Percentiles rank a stretch among this genome's conserved stretches.
These are phyloP conservation scores for Yamadazyma friedrichii DNA, from an alignment of 1,139 yeast genomes.

Conservation along the genomic window DNA sequence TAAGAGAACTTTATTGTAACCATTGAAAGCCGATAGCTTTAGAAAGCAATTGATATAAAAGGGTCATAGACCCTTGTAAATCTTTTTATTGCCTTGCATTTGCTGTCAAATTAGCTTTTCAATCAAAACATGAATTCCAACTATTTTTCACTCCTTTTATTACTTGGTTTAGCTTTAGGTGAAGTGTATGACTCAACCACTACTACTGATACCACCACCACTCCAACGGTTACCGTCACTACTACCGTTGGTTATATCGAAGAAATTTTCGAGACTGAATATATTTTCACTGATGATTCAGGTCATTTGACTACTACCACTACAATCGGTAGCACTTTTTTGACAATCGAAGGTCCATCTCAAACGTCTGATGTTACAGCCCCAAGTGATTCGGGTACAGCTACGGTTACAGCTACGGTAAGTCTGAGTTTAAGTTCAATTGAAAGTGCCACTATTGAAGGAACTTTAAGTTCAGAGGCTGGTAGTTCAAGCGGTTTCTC, in stretches of 20 bases:
- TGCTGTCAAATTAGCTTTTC: too few species aligned
- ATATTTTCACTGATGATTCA: conserved; percentile 30
- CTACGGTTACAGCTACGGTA: conserved; percentile 7
- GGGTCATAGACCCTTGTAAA: background rate
- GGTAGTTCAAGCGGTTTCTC: conserved; percentile 5
- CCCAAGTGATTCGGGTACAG: conserved; percentile 6
- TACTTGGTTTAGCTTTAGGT: conserved; percentile 15
- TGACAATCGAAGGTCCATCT: conserved; percentile 10
- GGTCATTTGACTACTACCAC: conserved; percentile 37
- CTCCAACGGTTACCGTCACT: conserved; percentile 31
- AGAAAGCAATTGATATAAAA: too few species aligned
- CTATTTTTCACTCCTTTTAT: conserved; percentile 20
- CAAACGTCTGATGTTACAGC: conserved; percentile 8
- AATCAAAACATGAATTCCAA: conserved; percentile 13
- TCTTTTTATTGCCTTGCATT: too few species aligned
- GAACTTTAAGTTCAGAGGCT: conserved; percentile 3
- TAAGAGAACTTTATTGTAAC: too few species aligned
- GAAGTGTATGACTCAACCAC: conserved; percentile 17
- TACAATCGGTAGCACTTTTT: conserved; percentile 24
- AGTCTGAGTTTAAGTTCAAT: conserved; percentile 7
- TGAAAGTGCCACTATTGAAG: conserved; percentile 4
- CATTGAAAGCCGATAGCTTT: too few species aligned
- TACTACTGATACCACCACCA: conserved; percentile 24
- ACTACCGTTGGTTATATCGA: conserved; percentile 28
- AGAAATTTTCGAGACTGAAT: conserved; percentile 33